phyloP scores from a whole-genome alignment of 2,329 filamentous ascomycete species.

The Aspergillus sp. region DNA sequence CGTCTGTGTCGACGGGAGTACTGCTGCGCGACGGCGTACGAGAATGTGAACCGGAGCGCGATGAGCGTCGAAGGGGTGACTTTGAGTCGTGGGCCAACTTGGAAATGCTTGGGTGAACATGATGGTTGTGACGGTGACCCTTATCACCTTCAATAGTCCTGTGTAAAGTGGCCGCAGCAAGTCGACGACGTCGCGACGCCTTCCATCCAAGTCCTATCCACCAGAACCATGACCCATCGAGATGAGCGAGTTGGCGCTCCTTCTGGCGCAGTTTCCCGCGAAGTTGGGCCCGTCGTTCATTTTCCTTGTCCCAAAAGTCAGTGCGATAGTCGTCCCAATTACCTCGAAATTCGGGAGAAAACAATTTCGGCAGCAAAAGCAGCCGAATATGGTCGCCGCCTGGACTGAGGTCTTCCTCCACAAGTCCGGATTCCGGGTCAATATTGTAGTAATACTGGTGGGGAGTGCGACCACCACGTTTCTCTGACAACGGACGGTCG shows the following conservation, averaged over 20 bases:
- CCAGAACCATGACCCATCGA: slow-evolving; percentile 76
- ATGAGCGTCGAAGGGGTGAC: slow-evolving; percentile 29
- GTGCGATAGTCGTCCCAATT: slow-evolving; percentile 95
- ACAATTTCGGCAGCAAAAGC: slow-evolving; percentile 87
- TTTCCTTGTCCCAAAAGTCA: slow-evolving; percentile 97
- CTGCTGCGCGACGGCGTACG: slow-evolving; percentile 44
- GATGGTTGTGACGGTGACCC: slow-evolving; percentile 29
- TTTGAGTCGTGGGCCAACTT: slow-evolving; percentile 31
- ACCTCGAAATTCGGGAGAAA: slow-evolving; percentile 89
- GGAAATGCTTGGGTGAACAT: slow-evolving; percentile 28
- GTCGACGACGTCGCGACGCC: slow-evolving; percentile 31
- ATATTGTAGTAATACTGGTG: slow-evolving; percentile 51
- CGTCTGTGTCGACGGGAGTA: slow-evolving; percentile 39
- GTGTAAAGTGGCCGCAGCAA: slow-evolving; percentile 28
- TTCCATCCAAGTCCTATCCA: slow-evolving; percentile 66
- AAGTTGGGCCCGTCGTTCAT: slow-evolving; percentile 77
- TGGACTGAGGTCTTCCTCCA: slow-evolving; percentile 86
- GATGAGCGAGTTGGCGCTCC: slow-evolving; percentile 66
- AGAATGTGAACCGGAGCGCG: slow-evolving; percentile 42
- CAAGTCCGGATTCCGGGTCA: slow-evolving; percentile 61
- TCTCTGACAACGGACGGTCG: slow-evolving; percentile 55
- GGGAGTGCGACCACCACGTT: slow-evolving; percentile 38
- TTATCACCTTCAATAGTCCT: slow-evolving; percentile 30
- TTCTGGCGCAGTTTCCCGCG: slow-evolving; percentile 68
- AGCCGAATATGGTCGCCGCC: slow-evolving; percentile 92